phyloP scores from a whole-genome alignment of 2,329 filamentous ascomycete genomes.

The Chrysoporthe austroafricana region DNA sequence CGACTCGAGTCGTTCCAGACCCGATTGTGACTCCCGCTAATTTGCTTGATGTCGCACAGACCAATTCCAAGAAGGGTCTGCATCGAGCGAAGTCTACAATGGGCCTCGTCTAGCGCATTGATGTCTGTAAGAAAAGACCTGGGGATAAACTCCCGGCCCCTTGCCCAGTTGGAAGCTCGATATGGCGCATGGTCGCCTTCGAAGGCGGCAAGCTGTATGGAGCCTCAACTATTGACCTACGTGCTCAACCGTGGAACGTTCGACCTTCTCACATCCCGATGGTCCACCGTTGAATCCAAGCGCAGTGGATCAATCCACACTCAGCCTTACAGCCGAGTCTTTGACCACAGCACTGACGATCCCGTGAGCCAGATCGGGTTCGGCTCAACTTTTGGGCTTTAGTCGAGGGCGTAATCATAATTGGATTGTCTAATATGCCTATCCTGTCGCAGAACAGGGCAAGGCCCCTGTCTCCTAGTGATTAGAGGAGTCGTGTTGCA shows the following conservation, averaged over 20 bases:
- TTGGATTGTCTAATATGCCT: not conserved
- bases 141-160: too few relatives aligned
- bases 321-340: not conserved
- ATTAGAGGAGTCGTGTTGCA: too few relatives aligned
- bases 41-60: not conserved
- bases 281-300: constrained; percentile 1
- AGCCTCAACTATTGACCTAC: not conserved
- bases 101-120: not conserved
- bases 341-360: not conserved
- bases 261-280: not conserved
- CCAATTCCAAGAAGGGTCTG: not conserved
- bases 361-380: not conserved
- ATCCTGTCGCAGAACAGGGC: not conserved
- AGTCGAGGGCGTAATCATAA: not conserved
- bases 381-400: not conserved
- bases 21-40: not conserved
- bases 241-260: not conserved
- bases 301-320: not conserved
- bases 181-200: not conserved
- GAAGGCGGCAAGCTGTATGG: not conserved
- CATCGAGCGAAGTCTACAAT: not conserved
- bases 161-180: not conserved
- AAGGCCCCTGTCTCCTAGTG: too few relatives aligned
- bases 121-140: not conserved
- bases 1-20: not conserved